phyloP scores from a whole-genome alignment of 2,329 filamentous ascomycete genomes.

The Epicoccum sorghinum region DNA sequence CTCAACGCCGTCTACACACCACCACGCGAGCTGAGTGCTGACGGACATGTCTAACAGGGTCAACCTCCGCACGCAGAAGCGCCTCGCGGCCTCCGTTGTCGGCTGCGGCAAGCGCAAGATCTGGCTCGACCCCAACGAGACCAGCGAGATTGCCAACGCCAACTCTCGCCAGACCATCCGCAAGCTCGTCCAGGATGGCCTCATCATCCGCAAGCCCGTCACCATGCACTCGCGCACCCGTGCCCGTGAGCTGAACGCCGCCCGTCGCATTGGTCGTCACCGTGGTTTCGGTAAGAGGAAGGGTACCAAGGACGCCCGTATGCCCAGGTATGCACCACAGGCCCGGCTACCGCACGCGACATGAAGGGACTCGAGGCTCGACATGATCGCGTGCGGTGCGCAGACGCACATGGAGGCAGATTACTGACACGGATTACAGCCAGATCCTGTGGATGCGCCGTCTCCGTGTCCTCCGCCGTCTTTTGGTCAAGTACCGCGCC shows the following conservation, averaged over 20 bases:
- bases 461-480: conserved; percentile 97
- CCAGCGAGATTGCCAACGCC: conserved; percentile 99
- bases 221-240: conserved; percentile 99
- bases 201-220: conserved; percentile 99
- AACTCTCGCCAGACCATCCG: conserved; percentile 99
- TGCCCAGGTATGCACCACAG: conserved; percentile 78
- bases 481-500: conserved; percentile 99
- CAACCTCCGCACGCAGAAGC: conserved; percentile 99
- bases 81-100: conserved; percentile 97
- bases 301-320: conserved; percentile 99
- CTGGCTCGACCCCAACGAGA: conserved; percentile 99
- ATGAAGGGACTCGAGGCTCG: conserved; percentile 6
- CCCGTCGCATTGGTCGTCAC: conserved; percentile 95
- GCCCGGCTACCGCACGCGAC: conserved; percentile 22
- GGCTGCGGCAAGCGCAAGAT: conserved; percentile 99
- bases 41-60: conserved; percentile 68
- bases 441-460: conserved; percentile 99
- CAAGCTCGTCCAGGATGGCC: conserved; percentile 99
- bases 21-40: conserved; percentile 34
- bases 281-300: conserved; percentile 99
- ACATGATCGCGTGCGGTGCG: conserved; percentile 8
- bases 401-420: conserved; percentile 18
- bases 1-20: conserved; percentile 25
- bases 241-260: conserved; percentile 92
- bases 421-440: conserved; percentile 59